These are phyloP conservation scores for Blumeria hordei DNA, from an alignment of 2,329 filamentous ascomycete genomes.

Conservation along the genomic window DNA sequence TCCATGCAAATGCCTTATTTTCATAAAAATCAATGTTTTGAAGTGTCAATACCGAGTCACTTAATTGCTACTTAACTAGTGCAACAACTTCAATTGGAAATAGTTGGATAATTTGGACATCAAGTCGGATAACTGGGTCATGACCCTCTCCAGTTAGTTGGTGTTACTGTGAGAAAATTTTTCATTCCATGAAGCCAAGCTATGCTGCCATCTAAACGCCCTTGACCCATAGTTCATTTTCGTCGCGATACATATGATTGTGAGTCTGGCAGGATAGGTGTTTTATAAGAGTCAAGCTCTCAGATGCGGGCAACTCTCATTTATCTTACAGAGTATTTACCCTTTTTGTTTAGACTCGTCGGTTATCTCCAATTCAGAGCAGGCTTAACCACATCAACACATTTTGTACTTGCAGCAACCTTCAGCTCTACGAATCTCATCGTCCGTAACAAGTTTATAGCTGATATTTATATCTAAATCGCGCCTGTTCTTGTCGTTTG, in stretches of 20 bases:
- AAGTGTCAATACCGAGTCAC: no score
- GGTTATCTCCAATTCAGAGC: background rate
- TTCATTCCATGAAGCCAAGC: background rate
- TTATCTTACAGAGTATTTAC: slow-evolving; percentile 2
- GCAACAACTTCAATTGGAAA: no score
- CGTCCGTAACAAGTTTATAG: slow-evolving; percentile 58
- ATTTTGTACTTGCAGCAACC: slow-evolving; percentile 63
- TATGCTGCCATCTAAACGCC: slow-evolving; percentile 2
- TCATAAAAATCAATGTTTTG: no score
- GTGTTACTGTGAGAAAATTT: no score
- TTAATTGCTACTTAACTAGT: no score
- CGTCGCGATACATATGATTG: background rate
- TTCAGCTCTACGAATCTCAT: slow-evolving; percentile 40
- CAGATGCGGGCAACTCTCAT: slow-evolving; percentile 12
- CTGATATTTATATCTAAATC: slow-evolving; percentile 79
- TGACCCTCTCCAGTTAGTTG: no score
- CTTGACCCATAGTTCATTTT: background rate
- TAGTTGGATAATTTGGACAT: no score
- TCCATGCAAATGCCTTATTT: no score
- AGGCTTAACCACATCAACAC: slow-evolving; percentile 23
- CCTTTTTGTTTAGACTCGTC: background rate
- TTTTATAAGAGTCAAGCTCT: slow-evolving; percentile 14
- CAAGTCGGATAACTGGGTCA: no score
- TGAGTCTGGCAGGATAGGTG: background rate
- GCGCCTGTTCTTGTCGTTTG: slow-evolving; percentile 81